A percentile compares a stretch with the other conserved stretches of the same genome.
These are phyloP conservation scores for Rhizopogon vulgaris DNA, from an alignment of 768 basidiomycete genomes.

Conservation along the genomic window DNA sequence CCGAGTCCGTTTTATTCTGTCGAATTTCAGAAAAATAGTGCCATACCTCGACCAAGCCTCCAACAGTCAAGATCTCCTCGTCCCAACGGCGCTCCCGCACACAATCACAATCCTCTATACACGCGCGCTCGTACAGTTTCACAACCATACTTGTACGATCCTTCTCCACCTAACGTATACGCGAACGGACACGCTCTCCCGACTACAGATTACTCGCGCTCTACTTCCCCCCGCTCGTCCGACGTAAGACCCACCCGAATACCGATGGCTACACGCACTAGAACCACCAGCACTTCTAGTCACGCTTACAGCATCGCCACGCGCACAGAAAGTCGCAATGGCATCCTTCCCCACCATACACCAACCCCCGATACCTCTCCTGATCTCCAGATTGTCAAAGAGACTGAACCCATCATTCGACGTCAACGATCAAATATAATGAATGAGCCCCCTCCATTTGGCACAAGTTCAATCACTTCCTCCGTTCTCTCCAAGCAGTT, in stretches of 20 bases:
- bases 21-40: conserved; percentile 32
- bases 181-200: conserved; percentile 23
- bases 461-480: conserved; percentile 36
- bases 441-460: conserved; percentile 62
- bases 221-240: conserved; percentile 38
- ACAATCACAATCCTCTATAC: conserved; percentile 28
- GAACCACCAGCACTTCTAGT: conserved; percentile 38
- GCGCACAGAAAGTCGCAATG: conserved; percentile 33
- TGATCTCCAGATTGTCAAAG: conserved; percentile 24
- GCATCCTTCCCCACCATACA: conserved; percentile 18
- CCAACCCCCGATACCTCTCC: conserved; percentile 23
- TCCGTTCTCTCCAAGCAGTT: conserved; percentile 31
- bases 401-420: conserved; percentile 26
- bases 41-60: conserved; percentile 43
- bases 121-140: conserved; percentile 63
- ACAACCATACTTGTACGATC: conserved; percentile 46
- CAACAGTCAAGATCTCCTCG: conserved; percentile 30
- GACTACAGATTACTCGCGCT: conserved; percentile 32
- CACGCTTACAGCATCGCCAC: conserved; percentile 26
- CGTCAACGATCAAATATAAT: conserved; percentile 43
- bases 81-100: conserved; percentile 23
- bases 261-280: conserved; percentile 35
- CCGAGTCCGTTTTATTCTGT: conserved; percentile 16
- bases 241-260: conserved; percentile 42
- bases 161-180: conserved; percentile 26